These are phyloP conservation scores for Hemileccinum impolitum DNA, from an alignment of 768 basidiomycete genomes.

Conservation along the genomic window DNA sequence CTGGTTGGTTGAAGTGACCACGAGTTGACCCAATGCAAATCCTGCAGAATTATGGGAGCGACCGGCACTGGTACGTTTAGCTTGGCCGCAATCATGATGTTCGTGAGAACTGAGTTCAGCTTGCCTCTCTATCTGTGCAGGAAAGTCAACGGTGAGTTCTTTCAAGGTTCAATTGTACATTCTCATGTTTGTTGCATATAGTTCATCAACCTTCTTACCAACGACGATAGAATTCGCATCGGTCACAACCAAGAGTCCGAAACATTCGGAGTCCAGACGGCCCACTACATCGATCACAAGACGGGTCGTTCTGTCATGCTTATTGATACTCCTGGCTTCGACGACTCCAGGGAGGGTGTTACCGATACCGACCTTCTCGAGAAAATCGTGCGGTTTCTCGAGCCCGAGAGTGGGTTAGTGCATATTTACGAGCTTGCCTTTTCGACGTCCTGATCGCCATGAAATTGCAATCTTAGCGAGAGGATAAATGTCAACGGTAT, in stretches of 20 bases:
- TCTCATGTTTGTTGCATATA: background rate
- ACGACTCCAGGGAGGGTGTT: slow-evolving; percentile 11
- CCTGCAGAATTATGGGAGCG: slow-evolving; percentile 6
- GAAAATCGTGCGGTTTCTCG: slow-evolving; percentile 7
- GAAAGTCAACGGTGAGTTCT: slow-evolving; percentile 9
- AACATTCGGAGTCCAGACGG: slow-evolving; percentile 5
- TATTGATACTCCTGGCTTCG: slow-evolving; percentile 17
- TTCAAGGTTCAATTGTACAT: no score
- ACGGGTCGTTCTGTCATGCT: slow-evolving; percentile 7
- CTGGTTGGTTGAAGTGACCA: background rate
- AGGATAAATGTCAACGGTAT: slow-evolving; percentile 35
- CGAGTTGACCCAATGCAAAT: background rate
- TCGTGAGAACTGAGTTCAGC: background rate
- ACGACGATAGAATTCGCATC: slow-evolving; percentile 4
- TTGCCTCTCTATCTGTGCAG: background rate
- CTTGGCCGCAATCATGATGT: no score
- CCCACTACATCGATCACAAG: background rate
- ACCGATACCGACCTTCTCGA: slow-evolving; percentile 22
- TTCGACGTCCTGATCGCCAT: background rate
- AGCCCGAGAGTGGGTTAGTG: background rate
- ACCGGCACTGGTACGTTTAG: slow-evolving; percentile 7
- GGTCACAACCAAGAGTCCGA: slow-evolving; percentile 9
- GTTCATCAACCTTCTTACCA: slow-evolving; percentile 7
- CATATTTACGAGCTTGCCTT: background rate
- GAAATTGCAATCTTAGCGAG: background rate